phyloP scores from a whole-genome alignment of 2,329 filamentous ascomycete genomes.

The Fusarium sp. region DNA sequence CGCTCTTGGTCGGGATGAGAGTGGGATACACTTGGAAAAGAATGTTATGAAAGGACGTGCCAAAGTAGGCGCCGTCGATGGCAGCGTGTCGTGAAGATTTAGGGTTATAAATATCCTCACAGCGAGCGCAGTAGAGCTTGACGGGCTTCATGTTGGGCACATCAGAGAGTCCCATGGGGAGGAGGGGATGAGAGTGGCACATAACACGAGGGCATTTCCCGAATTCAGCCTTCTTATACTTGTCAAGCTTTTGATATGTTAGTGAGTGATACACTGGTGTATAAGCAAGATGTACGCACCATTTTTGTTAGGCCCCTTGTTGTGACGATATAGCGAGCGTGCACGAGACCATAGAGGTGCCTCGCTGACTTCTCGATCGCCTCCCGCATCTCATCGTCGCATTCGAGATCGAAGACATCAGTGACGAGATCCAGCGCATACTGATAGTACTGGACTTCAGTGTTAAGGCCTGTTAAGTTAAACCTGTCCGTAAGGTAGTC shows the following conservation, averaged over 20 bases:
- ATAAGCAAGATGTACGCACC: slow-evolving; percentile 64
- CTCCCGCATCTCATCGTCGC: slow-evolving; percentile 98
- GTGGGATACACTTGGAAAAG: slow-evolving; percentile 98
- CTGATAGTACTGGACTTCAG: slow-evolving; percentile 98
- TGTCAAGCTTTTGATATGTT: slow-evolving; percentile 79
- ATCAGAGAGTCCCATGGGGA: slow-evolving; percentile 95
- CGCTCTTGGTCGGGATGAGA: slow-evolving; percentile 86
- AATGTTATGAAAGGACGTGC: slow-evolving; percentile 98
- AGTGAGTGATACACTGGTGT: not conserved
- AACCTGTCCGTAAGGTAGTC: slow-evolving; percentile 98
- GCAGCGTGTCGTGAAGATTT: slow-evolving; percentile 95
- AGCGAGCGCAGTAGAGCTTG: slow-evolving; percentile 96
- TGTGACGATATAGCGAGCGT: slow-evolving; percentile 96
- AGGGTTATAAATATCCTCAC: slow-evolving; percentile 98
- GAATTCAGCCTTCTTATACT: slow-evolving; percentile 98
- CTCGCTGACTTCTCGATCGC: slow-evolving; percentile 97
- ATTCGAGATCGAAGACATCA: slow-evolving; percentile 98
- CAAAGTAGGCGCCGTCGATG: slow-evolving; percentile 98
- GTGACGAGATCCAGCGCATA: slow-evolving; percentile 98
- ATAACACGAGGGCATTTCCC: slow-evolving; percentile 97
- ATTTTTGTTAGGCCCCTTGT: slow-evolving; percentile 95
- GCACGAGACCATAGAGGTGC: slow-evolving; percentile 94
- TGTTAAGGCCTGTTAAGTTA: slow-evolving; percentile 96
- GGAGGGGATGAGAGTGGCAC: slow-evolving; percentile 91
- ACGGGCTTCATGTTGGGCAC: slow-evolving; percentile 88